Conservation (phyloP, 2,329 filamentous ascomycete genomes). For the Pestalotiopsis sp. region DNA sequence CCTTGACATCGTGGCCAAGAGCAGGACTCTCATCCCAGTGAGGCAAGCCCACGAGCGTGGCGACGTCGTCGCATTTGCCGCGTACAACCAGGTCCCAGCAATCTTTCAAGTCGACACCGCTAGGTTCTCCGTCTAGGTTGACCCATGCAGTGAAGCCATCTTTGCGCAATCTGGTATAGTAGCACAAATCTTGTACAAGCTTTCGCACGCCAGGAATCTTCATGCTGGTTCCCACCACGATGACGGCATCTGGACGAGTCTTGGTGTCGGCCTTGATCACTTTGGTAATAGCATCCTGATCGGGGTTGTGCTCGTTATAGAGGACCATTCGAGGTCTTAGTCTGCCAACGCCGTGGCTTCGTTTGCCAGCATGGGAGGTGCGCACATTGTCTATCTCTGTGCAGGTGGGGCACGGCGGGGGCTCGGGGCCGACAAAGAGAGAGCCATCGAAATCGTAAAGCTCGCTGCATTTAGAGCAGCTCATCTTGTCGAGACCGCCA, state of each 20-base stretch:
- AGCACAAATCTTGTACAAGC: constrained; percentile 89
- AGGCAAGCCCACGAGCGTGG: constrained; percentile 67
- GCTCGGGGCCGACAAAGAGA: constrained; percentile 81
- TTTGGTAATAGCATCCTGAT: constrained; percentile 92
- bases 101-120: constrained; percentile 82
- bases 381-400: constrained; percentile 75
- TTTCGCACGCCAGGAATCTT: constrained; percentile 92
- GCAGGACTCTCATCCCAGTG: constrained; percentile 59
- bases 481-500: constrained; percentile 93
- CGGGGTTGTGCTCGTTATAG: constrained; percentile 96
- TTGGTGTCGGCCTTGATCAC: constrained; percentile 87
- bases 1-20: constrained; percentile 49
- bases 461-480: constrained; percentile 88
- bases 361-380: constrained; percentile 75
- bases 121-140: constrained; percentile 84
- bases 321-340: constrained; percentile 91
- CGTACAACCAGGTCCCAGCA: constrained; percentile 92
- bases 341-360: constrained; percentile 90
- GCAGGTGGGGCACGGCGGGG: constrained; percentile 80
- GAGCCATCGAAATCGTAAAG: constrained; percentile 76
- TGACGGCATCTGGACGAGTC: constrained; percentile 83
- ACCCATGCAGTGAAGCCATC: constrained; percentile 94
- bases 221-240: constrained; percentile 93
- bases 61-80: constrained; percentile 87
- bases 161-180: constrained; percentile 77